These are phyloP conservation scores for Fusarium luffae DNA, from an alignment of 2,329 filamentous ascomycete genomes.

Conservation along the genomic window DNA sequence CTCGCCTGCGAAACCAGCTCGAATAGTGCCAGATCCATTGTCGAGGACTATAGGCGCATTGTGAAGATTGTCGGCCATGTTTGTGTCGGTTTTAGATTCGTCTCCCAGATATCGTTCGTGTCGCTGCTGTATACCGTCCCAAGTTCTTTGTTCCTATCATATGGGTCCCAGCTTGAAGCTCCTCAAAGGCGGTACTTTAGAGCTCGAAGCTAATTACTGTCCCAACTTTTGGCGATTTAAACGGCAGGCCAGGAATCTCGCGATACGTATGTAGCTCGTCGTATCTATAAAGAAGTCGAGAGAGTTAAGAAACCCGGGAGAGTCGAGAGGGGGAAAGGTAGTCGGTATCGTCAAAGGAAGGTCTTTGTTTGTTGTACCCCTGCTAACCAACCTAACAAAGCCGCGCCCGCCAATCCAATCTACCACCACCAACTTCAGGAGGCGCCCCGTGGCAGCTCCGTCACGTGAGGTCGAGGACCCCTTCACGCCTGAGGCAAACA, in stretches of 20 bases:
- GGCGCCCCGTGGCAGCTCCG: constrained; percentile 33
- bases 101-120: constrained; percentile 14
- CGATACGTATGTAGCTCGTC: constrained; percentile 30
- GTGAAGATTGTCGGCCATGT: constrained; percentile 76
- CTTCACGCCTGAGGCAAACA: constrained; percentile 50
- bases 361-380: constrained; percentile 40
- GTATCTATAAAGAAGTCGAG: constrained; percentile 34
- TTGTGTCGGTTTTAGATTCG: constrained; percentile 18
- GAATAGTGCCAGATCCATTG: constrained; percentile 97
- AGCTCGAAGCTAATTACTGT: constrained; percentile 37
- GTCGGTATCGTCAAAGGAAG: constrained; percentile 35
- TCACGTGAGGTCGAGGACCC: constrained; percentile 47
- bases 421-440: constrained; percentile 43
- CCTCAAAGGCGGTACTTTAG: constrained; percentile 17
- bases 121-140: constrained; percentile 31
- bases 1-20: constrained; percentile 95
- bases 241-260: constrained; percentile 13
- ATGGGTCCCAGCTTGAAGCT: constrained; percentile 36
- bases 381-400: constrained; percentile 25
- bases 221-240: constrained; percentile 15
- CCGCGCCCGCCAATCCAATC: constrained; percentile 40
- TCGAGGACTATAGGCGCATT: constrained; percentile 99
- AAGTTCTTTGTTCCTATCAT: constrained; percentile 34
- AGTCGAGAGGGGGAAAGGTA: constrained; percentile 28
- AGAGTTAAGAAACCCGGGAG: background rate